Percentiles rank a stretch among this genome's conserved stretches.
These are phyloP conservation scores for Mucor plumbeus DNA, from an alignment of 371 early-diverging fungal genomes.

Conservation along the genomic window DNA sequence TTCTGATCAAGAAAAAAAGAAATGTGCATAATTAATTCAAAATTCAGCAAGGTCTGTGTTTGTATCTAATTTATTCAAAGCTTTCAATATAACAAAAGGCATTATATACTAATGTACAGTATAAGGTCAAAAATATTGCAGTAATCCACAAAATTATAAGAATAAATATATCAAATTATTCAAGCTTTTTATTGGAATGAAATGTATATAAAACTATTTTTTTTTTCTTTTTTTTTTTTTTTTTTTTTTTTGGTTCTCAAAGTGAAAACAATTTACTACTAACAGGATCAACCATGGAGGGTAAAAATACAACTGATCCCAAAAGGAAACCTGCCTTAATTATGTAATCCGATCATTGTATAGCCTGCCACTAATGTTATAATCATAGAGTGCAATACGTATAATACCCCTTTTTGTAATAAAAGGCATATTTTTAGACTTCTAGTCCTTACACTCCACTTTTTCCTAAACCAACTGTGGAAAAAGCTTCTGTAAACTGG, in stretches of 20 bases:
- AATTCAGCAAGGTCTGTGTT: no score
- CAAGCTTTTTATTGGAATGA: background rate
- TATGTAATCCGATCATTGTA: background rate
- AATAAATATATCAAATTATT: no score
- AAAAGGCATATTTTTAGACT: background rate
- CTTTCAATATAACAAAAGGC: no score
- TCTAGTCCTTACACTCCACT: background rate
- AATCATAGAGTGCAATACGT: background rate
- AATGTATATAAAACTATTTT: background rate
- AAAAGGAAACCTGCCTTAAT: background rate
- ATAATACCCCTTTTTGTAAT: background rate
- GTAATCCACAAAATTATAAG: no score
- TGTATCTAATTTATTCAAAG: no score
- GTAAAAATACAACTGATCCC: background rate
- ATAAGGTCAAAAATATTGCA: no score
- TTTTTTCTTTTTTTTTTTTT: background rate
- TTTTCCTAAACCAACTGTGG: background rate
- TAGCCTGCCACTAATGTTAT: background rate
- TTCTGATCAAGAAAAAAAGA: no score
- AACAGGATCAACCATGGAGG: background rate
- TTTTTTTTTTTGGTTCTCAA: background rate
- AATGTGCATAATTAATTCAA: no score
- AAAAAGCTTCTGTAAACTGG: background rate
- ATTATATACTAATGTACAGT: no score
- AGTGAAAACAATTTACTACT: background rate